Evolutionary conservation across 257 asterid species (phyloP).

Genomic region (Marsdenia floribunda): DNA sequence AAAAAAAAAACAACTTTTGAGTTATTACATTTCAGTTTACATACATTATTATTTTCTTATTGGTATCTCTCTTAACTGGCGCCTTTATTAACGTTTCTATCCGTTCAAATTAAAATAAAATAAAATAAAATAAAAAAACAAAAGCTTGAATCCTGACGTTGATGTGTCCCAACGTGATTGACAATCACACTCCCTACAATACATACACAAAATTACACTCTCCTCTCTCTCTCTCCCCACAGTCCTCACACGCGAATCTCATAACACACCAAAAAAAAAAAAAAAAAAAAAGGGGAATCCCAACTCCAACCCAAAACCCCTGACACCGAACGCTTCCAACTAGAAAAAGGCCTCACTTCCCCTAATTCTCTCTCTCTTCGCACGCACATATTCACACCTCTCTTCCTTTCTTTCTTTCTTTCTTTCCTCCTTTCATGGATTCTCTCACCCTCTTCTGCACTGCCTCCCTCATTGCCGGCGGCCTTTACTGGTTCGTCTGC

Average conservation of each 20-base stretch:
- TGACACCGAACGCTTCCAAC: neutral
- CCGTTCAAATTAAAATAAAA: no score
- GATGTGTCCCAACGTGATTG: constrained; percentile 26
- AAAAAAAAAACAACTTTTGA: no score
- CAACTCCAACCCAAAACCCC: neutral
- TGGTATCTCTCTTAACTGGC: no score
- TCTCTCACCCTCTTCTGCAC: constrained; percentile 51
- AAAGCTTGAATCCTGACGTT: neutral
- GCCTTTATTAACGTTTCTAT: no score
- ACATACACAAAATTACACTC: neutral
- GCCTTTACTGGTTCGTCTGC: constrained; percentile 71
- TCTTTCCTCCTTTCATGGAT: constrained; percentile 34
- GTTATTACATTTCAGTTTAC: no score
- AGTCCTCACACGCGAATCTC: neutral
- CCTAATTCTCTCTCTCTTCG: neutral
- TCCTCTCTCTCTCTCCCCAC: neutral
- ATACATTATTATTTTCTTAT: no score
- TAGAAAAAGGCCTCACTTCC: neutral
- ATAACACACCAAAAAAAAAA: neutral
- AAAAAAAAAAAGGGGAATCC: neutral
- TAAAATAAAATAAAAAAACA: no score
- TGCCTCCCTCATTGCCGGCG: constrained; percentile 53
- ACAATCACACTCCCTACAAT: constrained; percentile 12
- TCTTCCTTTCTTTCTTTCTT: neutral
- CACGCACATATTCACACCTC: no score